A percentile compares a stretch with the other conserved stretches of the same genome.
Conservation (phyloP, 495 filamentous ascomycete species). For the Penicillium argentinense region DNA sequence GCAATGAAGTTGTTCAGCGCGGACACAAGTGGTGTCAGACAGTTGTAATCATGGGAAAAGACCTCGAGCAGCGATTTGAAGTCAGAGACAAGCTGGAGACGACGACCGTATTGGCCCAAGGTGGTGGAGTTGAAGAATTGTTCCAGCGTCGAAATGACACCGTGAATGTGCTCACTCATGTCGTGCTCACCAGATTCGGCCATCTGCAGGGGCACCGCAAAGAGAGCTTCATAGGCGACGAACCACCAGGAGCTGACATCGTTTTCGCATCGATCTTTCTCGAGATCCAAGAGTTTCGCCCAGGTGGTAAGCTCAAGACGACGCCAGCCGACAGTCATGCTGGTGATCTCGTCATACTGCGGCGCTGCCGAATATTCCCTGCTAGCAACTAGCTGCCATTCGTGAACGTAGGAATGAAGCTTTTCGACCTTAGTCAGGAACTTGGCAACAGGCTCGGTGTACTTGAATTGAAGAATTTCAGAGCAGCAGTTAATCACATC, state of each 20-base stretch:
- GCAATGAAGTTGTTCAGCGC: conserved; percentile 75
- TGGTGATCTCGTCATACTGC: conserved; percentile 73
- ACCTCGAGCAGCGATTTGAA: conserved; percentile 56
- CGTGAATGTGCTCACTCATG: conserved; percentile 60
- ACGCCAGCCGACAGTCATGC: conserved; percentile 79
- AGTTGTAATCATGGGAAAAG: conserved; percentile 53
- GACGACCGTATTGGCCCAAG: conserved; percentile 73
- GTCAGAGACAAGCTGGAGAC: conserved; percentile 69
- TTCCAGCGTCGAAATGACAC: conserved; percentile 69
- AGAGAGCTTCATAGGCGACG: conserved; percentile 82
- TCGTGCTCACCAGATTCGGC: conserved; percentile 53
- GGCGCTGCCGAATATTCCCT: conserved; percentile 65
- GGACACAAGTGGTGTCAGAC: conserved; percentile 49
- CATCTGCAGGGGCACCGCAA: conserved; percentile 69
- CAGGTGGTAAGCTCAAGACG: conserved; percentile 88
- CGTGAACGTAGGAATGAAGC: conserved; percentile 75
- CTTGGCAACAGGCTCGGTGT: conserved; percentile 83
- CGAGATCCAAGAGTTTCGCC: conserved; percentile 84
- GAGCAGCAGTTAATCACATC: conserved; percentile 76
- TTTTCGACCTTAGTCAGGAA: conserved; percentile 82
- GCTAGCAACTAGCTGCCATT: conserved; percentile 93
- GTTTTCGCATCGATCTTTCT: conserved; percentile 68
- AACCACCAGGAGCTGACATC: conserved; percentile 95
- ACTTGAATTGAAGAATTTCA: conserved; percentile 68
- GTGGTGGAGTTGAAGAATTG: conserved; percentile 72